Evolutionary conservation across 2,329 filamentous ascomycete genomes (phyloP), one percentile per base, ranked within the genome.

Genomic region (Fusarium sp.): DNA sequence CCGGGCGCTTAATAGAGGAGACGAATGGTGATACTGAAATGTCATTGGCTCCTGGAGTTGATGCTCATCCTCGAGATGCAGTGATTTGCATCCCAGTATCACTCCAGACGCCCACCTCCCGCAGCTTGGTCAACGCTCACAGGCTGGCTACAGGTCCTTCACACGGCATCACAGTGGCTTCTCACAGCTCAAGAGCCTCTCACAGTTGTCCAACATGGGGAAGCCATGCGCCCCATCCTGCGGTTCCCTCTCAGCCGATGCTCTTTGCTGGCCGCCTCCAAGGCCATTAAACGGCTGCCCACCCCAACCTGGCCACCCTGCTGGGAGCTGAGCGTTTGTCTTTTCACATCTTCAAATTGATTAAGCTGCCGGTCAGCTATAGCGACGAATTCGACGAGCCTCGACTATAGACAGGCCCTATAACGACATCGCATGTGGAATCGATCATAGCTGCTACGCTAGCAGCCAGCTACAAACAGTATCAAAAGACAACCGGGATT

Each of bases 1-100:
- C 67, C 65, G 72, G 76, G 77, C 77, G 77, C 77, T 79, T 79
- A 79, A 68, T 40, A 70, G 58, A 57, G 58, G 67, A 64, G 62
- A 65, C 40, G 44, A 53, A 22, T 50, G 57, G 70, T 57, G 67
- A 71, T 62, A 49, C 34, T 50, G 28, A 49, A 55, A 57, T 71
- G 51, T 71, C 42, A 79, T 79, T 79, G 77, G 77, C 58, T 46
- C 24, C 38, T 42, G 44, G 39, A 19, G 45, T 39, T 36, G 42
- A 68, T 58, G 33, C 47, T 54, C 34, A 34, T 54, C 57, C 51
- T 54, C 28, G 15, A 53, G 39, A 67, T 59, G 65, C 65, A 62
- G 67, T 46, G 67, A 70, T 64, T 66, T 57, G 31, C 51, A 63
- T 67, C 31, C 42, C 42, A 39, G 51, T 68, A 56, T 71, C 63